Evolutionary conservation across 768 basidiomycete genomes (phyloP).

Genomic region (Peribolospora baueri): DNA sequence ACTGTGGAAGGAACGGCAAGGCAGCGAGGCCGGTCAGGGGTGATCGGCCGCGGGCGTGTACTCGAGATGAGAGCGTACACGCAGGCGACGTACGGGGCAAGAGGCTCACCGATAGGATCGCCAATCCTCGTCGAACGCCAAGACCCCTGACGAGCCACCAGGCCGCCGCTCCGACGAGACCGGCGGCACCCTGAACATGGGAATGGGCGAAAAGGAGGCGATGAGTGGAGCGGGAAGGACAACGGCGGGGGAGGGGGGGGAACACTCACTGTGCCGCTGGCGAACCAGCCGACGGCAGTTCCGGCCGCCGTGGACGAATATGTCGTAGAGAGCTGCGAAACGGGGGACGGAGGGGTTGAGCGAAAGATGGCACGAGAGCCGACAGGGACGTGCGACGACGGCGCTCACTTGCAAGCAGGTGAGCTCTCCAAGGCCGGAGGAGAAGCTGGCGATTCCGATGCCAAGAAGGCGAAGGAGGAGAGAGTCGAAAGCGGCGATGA

Average conservation of each 20-base stretch:
- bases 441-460: constrained; percentile 60
- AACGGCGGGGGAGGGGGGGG: no score
- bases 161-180: constrained; percentile 66
- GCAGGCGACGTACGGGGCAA: not conserved
- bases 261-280: constrained; percentile 40
- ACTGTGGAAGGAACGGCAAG: constrained; percentile 21
- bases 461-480: constrained; percentile 50
- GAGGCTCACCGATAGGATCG: constrained; percentile 45
- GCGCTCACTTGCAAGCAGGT: constrained; percentile 58
- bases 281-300: constrained; percentile 72
- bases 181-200: constrained; percentile 41
- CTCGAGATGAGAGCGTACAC: not conserved
- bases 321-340: constrained; percentile 24
- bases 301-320: constrained; percentile 34
- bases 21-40: no score
- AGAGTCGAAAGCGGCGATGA: constrained; percentile 46
- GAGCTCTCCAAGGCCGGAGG: constrained; percentile 77
- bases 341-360: not conserved
- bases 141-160: constrained; percentile 83
- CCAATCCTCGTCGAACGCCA: constrained; percentile 62
- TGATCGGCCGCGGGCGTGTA: no score
- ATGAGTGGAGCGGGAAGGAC: no score
- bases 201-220: no score
- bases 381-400: constrained; percentile 17
- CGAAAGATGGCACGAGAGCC: not conserved